Percentiles rank a stretch among this genome's conserved stretches.
phyloP scores from a whole-genome alignment of 345 rosid genomes.

The Linum tenue region DNA sequence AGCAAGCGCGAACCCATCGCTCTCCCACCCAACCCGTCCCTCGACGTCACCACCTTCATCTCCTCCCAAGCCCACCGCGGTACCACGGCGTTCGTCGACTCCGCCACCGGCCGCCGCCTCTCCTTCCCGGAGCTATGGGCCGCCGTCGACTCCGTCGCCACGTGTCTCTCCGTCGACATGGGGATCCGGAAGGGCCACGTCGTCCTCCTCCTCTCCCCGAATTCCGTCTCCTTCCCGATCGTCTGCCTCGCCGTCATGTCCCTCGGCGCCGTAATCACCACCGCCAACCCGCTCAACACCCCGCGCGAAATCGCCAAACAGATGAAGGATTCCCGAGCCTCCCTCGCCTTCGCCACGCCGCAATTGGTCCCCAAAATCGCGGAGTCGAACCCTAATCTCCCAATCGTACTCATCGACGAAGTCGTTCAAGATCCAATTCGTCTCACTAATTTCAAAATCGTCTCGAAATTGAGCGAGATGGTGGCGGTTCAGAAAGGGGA shows the following conservation, averaged over 20 bases:
- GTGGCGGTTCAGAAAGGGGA: slow-evolving; percentile 27
- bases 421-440: not conserved
- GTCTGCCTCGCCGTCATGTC: slow-evolving; percentile 95
- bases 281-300: slow-evolving; percentile 81
- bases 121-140: slow-evolving; percentile 62
- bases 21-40: slow-evolving; percentile 40
- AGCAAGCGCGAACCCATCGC: slow-evolving; percentile 57
- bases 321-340: slow-evolving; percentile 51
- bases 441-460: slow-evolving; percentile 1
- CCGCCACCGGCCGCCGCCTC: slow-evolving; percentile 55
- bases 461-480: slow-evolving; percentile 41
- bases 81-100: slow-evolving; percentile 72
- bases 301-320: slow-evolving; percentile 57
- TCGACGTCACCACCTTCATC: slow-evolving; percentile 72
- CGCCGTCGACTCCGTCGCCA: slow-evolving; percentile 58
- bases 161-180: slow-evolving; percentile 41
- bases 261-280: slow-evolving; percentile 81
- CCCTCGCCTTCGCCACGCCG: slow-evolving; percentile 56
- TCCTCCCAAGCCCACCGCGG: slow-evolving; percentile 73
- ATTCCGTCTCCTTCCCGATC: slow-evolving; percentile 75
- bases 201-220: slow-evolving; percentile 77
- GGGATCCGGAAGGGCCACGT: slow-evolving; percentile 81
- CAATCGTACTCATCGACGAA: slow-evolving; percentile 52
- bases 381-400: slow-evolving; percentile 26
- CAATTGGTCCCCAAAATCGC: slow-evolving; percentile 56